Conservation (phyloP, 345 rosid genomes). For the sweet orange (Citrus sinensis) region DVS_A1.0 CM039169.1:32703501-32704000, state of each 20-base stretch:
- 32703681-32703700: background rate
- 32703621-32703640: background rate
- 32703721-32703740: background rate
- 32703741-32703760: background rate
- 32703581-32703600: background rate
- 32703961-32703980: background rate
- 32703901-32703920: constrained; percentile 9
- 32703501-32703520: background rate
- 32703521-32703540: background rate
- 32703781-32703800: background rate
- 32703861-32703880: constrained; percentile 63
- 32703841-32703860: constrained; percentile 60
- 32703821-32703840: constrained; percentile 94
- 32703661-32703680: background rate
- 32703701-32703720: background rate
- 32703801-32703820: constrained; percentile 50
- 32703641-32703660: background rate
- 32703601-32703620: background rate
- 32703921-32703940: constrained; percentile 7
- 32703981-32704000: background rate
- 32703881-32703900: constrained; percentile 53
- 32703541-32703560: background rate
- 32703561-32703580: background rate
- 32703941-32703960: background rate
- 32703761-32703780: background rate